Base-by-base conservation (phyloP, 2,329 filamentous ascomycete species). In the Catunica adiposa region DNA sequence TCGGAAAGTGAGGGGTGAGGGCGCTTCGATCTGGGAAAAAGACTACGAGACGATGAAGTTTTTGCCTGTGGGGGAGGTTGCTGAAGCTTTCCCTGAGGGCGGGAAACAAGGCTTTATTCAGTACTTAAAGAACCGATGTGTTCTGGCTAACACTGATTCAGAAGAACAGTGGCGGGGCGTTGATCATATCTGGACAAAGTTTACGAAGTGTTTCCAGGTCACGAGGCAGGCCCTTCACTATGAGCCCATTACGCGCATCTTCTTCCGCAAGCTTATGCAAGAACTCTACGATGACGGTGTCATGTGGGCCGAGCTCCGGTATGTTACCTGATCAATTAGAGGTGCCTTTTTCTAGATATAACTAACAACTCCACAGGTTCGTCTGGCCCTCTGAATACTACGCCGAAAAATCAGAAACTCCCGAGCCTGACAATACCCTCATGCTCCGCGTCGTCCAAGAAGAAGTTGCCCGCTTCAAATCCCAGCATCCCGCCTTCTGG, bases 141-240 rank as follows among this genome's bases (percentile, higher is more conserved):
- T 80, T 2, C 81, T 95, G 57, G 84, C 82, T 1, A 71, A 77
- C 15, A 76, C 79, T 20, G 88, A 94, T 65, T 83, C 82, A 9
- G 73, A 89, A 48, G 77, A 83, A 61, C 87, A 95, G 64, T 84
- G 92, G 63, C 83, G 89, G 62, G 88, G 89, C 2, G 75, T 89
- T 15, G 83, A 92, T 65, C 83, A 83, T 54, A 83, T 94, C 55
- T 96, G 89, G 89, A 71, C 74, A 23, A 89, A 92, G 64, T 94
- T 96, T 68, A 71, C 70, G 52, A 79, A 77, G 47, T 84, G 83
- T 59, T 95, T 96, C 67, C 69, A 75, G 2, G 78, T 90, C 3
- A 74, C 90, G 47, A 78, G 79, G 42, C 83, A 80, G 15, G 77
- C 95, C 53, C 75, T 95, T 51, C 86, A 84, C 68, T 95, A 96